phyloP scores from a whole-genome alignment of 75 land plant species.

The Selaginella tamariscina region DNA sequence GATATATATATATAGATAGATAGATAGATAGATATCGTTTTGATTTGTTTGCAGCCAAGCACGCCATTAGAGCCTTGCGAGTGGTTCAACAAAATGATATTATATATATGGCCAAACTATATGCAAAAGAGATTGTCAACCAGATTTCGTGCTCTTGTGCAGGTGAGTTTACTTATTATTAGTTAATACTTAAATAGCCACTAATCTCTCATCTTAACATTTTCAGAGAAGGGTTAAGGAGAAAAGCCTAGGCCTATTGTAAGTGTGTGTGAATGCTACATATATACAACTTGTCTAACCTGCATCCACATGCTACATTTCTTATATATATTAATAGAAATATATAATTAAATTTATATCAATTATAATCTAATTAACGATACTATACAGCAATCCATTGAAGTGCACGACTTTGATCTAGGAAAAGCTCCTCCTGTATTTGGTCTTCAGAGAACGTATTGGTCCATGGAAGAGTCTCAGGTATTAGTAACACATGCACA shows the following conservation, averaged over 20 bases:
- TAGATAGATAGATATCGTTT: not conserved
- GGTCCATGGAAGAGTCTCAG: conserved; percentile 69
- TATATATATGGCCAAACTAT: conserved; percentile 76
- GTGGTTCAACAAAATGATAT: conserved; percentile 79
- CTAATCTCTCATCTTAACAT: not conserved
- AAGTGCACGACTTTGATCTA: conserved; percentile 72
- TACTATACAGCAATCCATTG: conserved; percentile 52
- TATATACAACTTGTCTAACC: no score
- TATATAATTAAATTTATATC: no score
- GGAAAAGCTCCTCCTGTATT: conserved; percentile 68
- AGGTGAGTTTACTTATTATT: conserved; percentile 27
- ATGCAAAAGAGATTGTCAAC: conserved; percentile 58
- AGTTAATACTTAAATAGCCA: no score
- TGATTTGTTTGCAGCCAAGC: conserved; percentile 38
- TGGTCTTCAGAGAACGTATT: conserved; percentile 58
- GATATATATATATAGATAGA: no score
- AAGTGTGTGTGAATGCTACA: no score
- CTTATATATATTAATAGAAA: no score
- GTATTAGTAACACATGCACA: no score
- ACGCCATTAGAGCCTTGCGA: conserved; percentile 89
- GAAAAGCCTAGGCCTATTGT: conserved; percentile 61
- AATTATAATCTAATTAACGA: no score
- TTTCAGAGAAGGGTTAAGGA: conserved; percentile 65
- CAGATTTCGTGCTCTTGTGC: conserved; percentile 49
- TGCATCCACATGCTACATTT: no score